These are phyloP conservation scores for Batrachochytrium dendrobatidis DNA, from an alignment of 371 early-diverging fungal species.

Conservation along the genomic window DNA sequence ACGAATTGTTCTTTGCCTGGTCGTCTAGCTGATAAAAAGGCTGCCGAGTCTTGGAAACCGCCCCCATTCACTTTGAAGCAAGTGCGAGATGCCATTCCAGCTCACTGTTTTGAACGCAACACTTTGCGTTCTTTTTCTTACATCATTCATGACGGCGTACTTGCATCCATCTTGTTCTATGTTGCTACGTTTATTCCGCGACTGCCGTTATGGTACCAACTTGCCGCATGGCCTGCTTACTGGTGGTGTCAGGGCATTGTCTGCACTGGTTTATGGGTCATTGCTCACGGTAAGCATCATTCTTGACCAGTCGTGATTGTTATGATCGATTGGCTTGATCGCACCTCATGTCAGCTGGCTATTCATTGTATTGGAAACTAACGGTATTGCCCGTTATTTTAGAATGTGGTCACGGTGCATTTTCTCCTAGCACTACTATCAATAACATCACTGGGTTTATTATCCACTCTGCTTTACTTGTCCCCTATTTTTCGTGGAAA, in stretches of 20 bases:
- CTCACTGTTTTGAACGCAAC: conserved; percentile 77
- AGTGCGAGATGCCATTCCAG: conserved; percentile 75
- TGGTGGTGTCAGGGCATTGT: conserved; percentile 75
- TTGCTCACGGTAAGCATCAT: conserved; percentile 60
- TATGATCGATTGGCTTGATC: not conserved
- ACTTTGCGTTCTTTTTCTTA: conserved; percentile 62
- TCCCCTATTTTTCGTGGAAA: conserved; percentile 64
- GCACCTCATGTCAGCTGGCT: no score
- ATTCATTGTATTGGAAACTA: no score
- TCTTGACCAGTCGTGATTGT: not conserved
- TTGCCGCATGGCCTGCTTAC: conserved; percentile 60
- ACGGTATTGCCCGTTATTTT: no score
- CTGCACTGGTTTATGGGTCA: conserved; percentile 79
- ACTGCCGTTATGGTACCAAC: conserved; percentile 11
- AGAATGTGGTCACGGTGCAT: conserved; percentile 69
- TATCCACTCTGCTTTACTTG: conserved; percentile 73
- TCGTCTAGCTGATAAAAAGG: no score
- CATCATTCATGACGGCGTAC: conserved; percentile 58
- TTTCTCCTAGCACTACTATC: conserved; percentile 64
- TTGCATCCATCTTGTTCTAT: conserved; percentile 51
- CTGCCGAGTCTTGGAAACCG: not conserved
- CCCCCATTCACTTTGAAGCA: conserved; percentile 71
- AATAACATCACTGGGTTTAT: conserved; percentile 76
- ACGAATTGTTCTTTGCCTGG: no score
- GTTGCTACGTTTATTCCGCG: conserved; percentile 63